phyloP scores from a whole-genome alignment of 768 basidiomycete genomes.

The Lyophyllum semitale region DNA sequence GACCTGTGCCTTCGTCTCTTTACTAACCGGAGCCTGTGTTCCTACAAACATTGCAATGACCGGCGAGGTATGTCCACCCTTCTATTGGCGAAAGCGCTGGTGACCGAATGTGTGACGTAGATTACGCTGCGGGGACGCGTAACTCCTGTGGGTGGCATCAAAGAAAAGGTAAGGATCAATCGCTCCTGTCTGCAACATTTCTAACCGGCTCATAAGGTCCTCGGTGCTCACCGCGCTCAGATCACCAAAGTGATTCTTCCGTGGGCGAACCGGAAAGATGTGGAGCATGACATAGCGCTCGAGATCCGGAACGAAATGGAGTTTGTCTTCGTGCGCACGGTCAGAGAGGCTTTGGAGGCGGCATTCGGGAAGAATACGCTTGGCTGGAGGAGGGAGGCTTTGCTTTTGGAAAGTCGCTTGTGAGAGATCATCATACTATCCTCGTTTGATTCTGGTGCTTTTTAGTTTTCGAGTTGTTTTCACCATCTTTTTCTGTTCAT shows the following conservation, averaged over 20 bases:
- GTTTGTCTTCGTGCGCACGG: conserved; percentile 78
- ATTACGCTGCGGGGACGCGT: conserved; percentile 84
- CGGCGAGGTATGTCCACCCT: conserved; percentile 61
- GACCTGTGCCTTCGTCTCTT: conserved; percentile 85
- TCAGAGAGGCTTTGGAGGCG: conserved; percentile 80
- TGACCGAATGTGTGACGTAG: conserved; percentile 27
- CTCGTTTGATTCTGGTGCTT: background rate
- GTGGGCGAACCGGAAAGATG: conserved; percentile 82
- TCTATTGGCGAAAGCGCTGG: background rate
- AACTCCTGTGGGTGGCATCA: conserved; percentile 87
- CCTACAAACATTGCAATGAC: conserved; percentile 84
- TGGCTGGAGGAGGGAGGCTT: conserved; percentile 57
- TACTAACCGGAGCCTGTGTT: conserved; percentile 76
- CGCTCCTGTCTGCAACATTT: background rate
- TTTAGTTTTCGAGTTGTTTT: background rate
- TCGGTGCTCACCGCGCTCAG: conserved; percentile 87
- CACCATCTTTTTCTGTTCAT: background rate
- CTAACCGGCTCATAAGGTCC: conserved; percentile 38
- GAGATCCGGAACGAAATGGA: conserved; percentile 76
- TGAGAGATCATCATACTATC: conserved; percentile 5
- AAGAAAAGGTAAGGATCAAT: conserved; percentile 61
- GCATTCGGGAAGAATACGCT: conserved; percentile 76
- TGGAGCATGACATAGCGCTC: conserved; percentile 79
- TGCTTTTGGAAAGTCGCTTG: conserved; percentile 38
- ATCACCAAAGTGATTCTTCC: conserved; percentile 85